Evolutionary conservation across 1,284 basidiomycete genomes (phyloP).

Genomic region (Inonotus obliquus): DNA sequence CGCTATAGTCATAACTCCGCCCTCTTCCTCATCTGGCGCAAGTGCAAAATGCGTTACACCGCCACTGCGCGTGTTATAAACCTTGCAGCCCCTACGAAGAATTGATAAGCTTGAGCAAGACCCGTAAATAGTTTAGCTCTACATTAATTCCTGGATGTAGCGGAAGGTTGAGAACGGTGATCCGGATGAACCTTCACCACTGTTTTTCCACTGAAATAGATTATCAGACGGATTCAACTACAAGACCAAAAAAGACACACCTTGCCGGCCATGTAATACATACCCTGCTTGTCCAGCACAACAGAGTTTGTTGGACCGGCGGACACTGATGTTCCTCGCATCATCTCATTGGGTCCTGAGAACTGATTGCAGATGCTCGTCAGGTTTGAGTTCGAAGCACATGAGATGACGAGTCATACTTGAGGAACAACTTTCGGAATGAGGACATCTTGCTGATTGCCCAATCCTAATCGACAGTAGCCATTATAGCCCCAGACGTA

Average conservation of each 20-base stretch:
- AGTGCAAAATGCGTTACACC: constrained; percentile 89
- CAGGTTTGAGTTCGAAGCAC: not conserved
- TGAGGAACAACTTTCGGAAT: constrained; percentile 76
- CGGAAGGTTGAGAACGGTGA: constrained; percentile 82
- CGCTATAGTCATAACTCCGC: constrained; percentile 71
- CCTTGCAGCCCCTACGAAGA: constrained; percentile 61
- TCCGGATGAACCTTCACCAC: constrained; percentile 83
- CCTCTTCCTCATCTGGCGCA: constrained; percentile 59
- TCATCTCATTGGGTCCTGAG: constrained; percentile 59
- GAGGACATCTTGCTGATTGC: constrained; percentile 79
- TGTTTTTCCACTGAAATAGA: constrained; percentile 75
- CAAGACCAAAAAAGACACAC: constrained; percentile 32
- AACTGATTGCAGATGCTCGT: constrained; percentile 43
- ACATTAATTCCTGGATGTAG: constrained; percentile 79
- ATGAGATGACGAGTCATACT: constrained; percentile 30
- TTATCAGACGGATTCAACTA: constrained; percentile 3
- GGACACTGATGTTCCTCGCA: constrained; percentile 61
- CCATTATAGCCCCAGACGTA: constrained; percentile 88
- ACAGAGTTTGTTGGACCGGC: constrained; percentile 83
- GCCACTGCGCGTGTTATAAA: constrained; percentile 64
- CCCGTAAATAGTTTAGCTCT: constrained; percentile 22
- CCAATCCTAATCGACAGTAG: constrained; percentile 76
- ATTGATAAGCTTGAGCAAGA: constrained; percentile 13
- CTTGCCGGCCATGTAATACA: constrained; percentile 85
- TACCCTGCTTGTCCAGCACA: constrained; percentile 77